phyloP scores from a whole-genome alignment of 768 basidiomycete genomes.

The Coprinopsis marcescibilis region DNA sequence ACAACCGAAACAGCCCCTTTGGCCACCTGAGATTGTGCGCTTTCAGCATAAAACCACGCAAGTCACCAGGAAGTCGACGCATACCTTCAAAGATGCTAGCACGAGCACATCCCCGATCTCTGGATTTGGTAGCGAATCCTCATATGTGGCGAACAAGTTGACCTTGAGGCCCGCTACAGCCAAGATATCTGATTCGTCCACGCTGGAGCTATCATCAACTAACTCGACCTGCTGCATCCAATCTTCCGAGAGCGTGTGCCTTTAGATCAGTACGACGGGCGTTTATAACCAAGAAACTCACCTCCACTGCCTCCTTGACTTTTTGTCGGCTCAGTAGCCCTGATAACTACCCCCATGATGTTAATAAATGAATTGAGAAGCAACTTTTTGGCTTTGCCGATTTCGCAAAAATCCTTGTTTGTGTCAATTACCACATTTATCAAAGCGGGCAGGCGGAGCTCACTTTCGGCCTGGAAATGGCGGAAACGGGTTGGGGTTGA shows the following conservation, averaged over 20 bases:
- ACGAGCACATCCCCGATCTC: slow-evolving; percentile 46
- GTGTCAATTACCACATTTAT: too few species aligned
- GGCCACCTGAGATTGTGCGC: too few species aligned
- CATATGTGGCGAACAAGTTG: slow-evolving; percentile 48
- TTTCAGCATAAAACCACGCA: too few species aligned
- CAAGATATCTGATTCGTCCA: slow-evolving; percentile 21
- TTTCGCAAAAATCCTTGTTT: too few species aligned
- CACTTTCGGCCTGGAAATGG: too few species aligned
- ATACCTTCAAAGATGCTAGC: slow-evolving; percentile 45
- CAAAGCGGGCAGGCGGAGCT: too few species aligned
- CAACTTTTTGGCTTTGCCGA: too few species aligned
- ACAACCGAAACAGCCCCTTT: neutral
- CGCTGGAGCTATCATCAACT: slow-evolving; percentile 49
- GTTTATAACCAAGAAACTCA: neutral
- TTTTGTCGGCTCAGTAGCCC: neutral
- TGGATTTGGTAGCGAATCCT: slow-evolving; percentile 47
- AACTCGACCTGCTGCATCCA: slow-evolving; percentile 38
- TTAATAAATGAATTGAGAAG: too few species aligned
- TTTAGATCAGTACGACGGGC: neutral
- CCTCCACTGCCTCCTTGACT: neutral
- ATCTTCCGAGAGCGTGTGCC: slow-evolving; percentile 38
- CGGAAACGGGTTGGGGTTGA: too few species aligned
- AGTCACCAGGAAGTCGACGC: slow-evolving; percentile 1
- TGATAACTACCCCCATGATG: neutral
- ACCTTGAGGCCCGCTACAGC: slow-evolving; percentile 25